These are phyloP conservation scores for Yarrowia osloensis DNA, from an alignment of 805 yeast species.

Conservation along the genomic window DNA sequence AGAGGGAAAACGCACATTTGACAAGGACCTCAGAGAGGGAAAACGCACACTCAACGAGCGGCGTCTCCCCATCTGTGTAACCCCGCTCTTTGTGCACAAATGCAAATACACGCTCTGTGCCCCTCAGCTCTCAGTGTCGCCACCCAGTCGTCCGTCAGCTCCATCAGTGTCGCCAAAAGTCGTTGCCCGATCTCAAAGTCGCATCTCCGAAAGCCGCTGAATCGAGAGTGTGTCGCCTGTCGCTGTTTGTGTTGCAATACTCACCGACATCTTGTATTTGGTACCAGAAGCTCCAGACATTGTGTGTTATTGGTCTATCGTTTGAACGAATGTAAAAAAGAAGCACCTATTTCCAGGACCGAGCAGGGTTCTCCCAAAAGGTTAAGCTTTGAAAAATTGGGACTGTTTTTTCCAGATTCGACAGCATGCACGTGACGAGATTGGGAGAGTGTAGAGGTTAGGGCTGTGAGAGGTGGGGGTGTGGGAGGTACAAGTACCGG, in stretches of 20 bases:
- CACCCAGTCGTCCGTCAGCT: too few relatives aligned
- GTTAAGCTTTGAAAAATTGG: conserved; percentile 21
- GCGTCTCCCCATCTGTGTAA: too few relatives aligned
- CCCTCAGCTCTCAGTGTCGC: too few relatives aligned
- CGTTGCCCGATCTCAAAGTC: too few relatives aligned
- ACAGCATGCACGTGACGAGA: not conserved
- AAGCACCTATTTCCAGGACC: conserved; percentile 26
- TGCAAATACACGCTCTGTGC: too few relatives aligned
- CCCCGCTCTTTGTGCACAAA: too few relatives aligned
- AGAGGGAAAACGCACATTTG: too few relatives aligned
- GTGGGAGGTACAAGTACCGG: too few relatives aligned
- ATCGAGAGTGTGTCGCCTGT: not conserved
- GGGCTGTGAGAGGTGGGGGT: not conserved
- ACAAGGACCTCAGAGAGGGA: too few relatives aligned
- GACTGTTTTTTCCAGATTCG: conserved; percentile 24
- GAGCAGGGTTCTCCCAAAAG: conserved; percentile 29
- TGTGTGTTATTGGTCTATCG: conserved; percentile 30
- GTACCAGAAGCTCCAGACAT: conserved; percentile 90
- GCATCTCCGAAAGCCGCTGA: too few relatives aligned
- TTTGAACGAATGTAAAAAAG: conserved; percentile 28
- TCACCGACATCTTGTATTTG: conserved; percentile 99
- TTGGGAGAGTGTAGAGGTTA: not conserved
- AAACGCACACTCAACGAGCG: too few relatives aligned
- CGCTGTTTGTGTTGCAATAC: conserved; percentile 44
- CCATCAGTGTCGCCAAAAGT: too few relatives aligned